Evolutionary conservation across 2,329 filamentous ascomycete genomes (phyloP), one percentile per base, ranked within the genome.

Genomic region (Fusarium odoratissimum): DNA sequence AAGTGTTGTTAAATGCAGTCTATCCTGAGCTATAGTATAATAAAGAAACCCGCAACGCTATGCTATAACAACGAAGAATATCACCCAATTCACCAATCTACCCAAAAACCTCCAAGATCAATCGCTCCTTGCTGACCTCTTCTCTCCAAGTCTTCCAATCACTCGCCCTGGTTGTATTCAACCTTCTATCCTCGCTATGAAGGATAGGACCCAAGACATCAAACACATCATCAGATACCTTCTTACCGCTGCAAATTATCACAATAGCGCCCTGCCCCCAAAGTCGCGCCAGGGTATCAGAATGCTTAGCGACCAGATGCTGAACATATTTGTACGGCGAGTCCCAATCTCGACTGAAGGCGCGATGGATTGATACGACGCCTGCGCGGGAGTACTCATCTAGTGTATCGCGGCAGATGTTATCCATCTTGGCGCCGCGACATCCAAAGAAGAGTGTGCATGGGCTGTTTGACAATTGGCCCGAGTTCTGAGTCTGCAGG

Each of bases 221-320:
- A 46, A 67, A n/a, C 17, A 67, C 62, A 23, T 56, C 64, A 46
- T 67, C 45, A 3, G 64, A 40, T 0, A 60, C 64, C 38, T 67
- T 67, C 33, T 67, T 67, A 1, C 64, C 64, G 67, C 64, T 67
- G 16, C 64, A 67, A 0, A 67, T 3, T 28, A 67, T 60, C 2
- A 67, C 23, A n/a, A 67, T 21, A 6, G 64, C 62, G 8, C 64
- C 64, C 33, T 67, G 62, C 3, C 17, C 44, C 64, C 64, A 67
- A n/a, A 67, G 44, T 3, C 31, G 38, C 0, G 62, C 52, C 3
- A 67, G 16, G 1, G 19, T 37, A 10, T 51, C 38, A 1, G 33
- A 5, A 1, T 67, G 52, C 8, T 40, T 67, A 5, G 28, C 37
- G 1, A 67, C 21, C 33, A 67, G 19, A 1, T 31, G 62, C 8